Percentiles rank a stretch among this genome's conserved stretches.
These are phyloP conservation scores for Metschnikowia amazonensis DNA, from an alignment of 805 yeast species.

Conservation along the genomic window DNA sequence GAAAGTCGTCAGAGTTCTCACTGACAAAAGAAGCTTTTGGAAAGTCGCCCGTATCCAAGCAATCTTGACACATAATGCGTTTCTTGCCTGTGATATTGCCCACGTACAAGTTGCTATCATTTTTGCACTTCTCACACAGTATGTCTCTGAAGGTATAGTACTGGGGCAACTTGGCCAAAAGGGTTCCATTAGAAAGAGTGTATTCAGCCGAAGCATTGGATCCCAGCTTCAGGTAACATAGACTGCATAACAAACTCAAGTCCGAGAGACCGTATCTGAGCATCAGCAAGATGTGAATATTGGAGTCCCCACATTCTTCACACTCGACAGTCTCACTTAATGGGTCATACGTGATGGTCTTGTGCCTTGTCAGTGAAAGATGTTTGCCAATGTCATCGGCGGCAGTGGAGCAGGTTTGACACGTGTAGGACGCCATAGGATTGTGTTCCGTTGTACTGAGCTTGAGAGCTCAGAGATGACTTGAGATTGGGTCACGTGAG, in stretches of 20 bases:
- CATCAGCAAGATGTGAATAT: slow-evolving; percentile 50
- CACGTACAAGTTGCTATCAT: slow-evolving; percentile 40
- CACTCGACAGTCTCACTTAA: slow-evolving; percentile 46
- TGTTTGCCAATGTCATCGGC: slow-evolving; percentile 47
- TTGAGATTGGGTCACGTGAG: not conserved
- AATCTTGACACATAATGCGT: slow-evolving; percentile 41
- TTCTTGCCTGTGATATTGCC: slow-evolving; percentile 17
- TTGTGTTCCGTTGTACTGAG: not conserved
- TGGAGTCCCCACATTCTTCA: slow-evolving; percentile 52
- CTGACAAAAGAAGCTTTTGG: slow-evolving; percentile 28
- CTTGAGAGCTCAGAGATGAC: not conserved
- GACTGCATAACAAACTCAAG: slow-evolving; percentile 46
- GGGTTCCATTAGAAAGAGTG: slow-evolving; percentile 51
- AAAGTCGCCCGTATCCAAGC: slow-evolving; percentile 27
- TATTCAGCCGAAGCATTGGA: slow-evolving; percentile 46
- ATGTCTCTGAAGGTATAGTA: slow-evolving; percentile 51
- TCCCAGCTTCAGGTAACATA: slow-evolving; percentile 36
- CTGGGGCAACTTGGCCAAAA: slow-evolving; percentile 45
- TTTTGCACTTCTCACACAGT: slow-evolving; percentile 43
- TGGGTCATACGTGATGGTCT: slow-evolving; percentile 26
- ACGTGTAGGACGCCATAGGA: slow-evolving; percentile 27
- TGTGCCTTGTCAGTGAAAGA: slow-evolving; percentile 51
- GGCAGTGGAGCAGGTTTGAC: slow-evolving; percentile 43
- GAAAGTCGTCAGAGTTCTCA: slow-evolving; percentile 46
- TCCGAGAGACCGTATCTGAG: slow-evolving; percentile 54